phyloP scores from a whole-genome alignment of 257 asterid species.

The Perilla frutescens region DNA sequence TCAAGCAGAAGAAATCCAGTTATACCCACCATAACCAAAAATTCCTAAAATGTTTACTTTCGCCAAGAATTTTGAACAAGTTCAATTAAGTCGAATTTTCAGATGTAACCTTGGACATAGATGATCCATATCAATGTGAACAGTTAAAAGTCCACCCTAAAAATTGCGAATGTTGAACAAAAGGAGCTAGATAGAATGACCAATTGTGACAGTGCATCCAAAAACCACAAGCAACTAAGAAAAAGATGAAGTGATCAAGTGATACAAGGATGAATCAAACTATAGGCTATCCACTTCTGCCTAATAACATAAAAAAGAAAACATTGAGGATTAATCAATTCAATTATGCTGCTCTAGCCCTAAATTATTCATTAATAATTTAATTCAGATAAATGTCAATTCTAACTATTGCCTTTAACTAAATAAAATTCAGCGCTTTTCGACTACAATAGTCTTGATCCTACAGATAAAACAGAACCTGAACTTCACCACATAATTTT shows the following conservation, averaged over 20 bases:
- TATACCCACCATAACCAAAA: constrained; percentile 9
- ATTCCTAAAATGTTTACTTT: neutral
- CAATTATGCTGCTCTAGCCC: constrained; percentile 12
- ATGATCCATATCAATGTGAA: neutral
- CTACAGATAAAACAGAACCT: constrained; percentile 20
- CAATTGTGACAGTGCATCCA: constrained; percentile 5
- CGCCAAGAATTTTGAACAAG: constrained; percentile 9
- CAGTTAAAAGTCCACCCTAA: constrained; percentile 1
- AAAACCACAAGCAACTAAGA: constrained; percentile 7
- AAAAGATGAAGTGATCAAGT: constrained; percentile 26
- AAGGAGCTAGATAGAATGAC: neutral
- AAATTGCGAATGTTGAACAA: neutral
- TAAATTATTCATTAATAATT: neutral
- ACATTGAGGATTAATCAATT: constrained; percentile 19
- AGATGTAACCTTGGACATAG: constrained; percentile 11
- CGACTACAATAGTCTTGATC: constrained; percentile 28
- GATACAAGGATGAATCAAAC: constrained; percentile 2
- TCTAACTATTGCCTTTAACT: neutral
- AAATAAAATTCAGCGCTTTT: neutral
- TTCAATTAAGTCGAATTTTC: constrained; percentile 22
- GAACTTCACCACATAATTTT: constrained; percentile 23
- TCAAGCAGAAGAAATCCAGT: constrained; percentile 6
- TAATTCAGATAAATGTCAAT: constrained; percentile 7
- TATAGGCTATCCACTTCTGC: constrained; percentile 26
- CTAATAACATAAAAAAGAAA: constrained; percentile 28